Evolutionary conservation across 331 rosid genomes (phyloP), one percentile per base, ranked within the genome.

Genomic region (Pyrus hybrid): DNA sequence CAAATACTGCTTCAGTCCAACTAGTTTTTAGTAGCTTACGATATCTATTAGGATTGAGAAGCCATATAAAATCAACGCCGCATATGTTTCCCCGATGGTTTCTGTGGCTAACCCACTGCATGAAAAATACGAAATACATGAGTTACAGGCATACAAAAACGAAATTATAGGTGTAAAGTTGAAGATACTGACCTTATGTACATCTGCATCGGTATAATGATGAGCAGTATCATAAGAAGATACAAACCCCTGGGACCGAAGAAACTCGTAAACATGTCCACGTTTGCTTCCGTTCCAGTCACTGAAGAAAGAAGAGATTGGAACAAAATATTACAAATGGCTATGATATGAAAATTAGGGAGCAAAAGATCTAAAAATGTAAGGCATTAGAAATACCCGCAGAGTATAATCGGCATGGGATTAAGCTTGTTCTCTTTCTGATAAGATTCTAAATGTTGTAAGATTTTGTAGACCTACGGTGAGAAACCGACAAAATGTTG

Each of bases 261-360:
- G 87, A 83, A 95, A 95, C 86, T 88, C 87, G 89, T 95, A 95
- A 57, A 95, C 96, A 80, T 95, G 92, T 54, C 99, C 99, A n/a
- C 99, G 91, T 80, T 95, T 95, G 88, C 97, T 90, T 82, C 99
- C 99, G 16, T 95, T 95, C 99, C 99, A 95, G 69, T 95, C 99
- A 79, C 99, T 93, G 82, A 65, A 78, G 66, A 41, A 32, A 51
- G 54, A 18, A 56, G 12, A 30, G 56, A 82, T 57, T 51, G 18
- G 28, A 71, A 76, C 57, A 71, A 9, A 43, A 72, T 35, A 54
- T 65, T 17, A 5, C 29, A 30, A 25, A 29, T 63, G 17, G 53
- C 57, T 68, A 57, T 5, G 10, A 22, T 65, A 53, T 29, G 13
- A 28, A 20, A 74, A 45, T 21, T 16, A 49, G 71, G 45, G 20